Conservation (phyloP, 129 eudicot species). For the sunflower (Helianthus annuus) region DNA sequence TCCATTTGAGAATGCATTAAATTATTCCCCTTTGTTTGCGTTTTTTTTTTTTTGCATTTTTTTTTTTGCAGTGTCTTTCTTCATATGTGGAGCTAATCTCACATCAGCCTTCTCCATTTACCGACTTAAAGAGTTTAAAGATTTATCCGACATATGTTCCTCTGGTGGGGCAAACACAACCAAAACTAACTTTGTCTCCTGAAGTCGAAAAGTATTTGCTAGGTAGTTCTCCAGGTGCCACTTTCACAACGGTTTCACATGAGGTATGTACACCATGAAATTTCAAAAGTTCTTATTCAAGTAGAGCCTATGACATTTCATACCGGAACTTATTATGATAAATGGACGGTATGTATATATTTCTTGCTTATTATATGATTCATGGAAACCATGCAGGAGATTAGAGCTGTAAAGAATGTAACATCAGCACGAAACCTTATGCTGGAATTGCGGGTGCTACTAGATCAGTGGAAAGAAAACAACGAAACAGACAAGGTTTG, state of each 20-base stretch:
- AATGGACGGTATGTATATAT: background rate
- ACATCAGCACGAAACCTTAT: background rate
- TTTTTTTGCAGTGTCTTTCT: conserved; percentile 3
- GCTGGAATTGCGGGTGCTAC: background rate
- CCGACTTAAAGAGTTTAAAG: conserved; percentile 2
- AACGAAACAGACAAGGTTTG: background rate
- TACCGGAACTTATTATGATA: too few species aligned
- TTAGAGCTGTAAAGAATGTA: background rate
- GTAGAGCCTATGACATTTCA: background rate
- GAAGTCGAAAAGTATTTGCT: conserved; percentile 9
- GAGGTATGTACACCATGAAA: background rate
- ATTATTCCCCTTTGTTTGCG: too few species aligned
- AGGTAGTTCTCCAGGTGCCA: conserved; percentile 2
- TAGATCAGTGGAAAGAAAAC: background rate
- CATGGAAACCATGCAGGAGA: background rate
- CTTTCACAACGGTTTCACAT: conserved; percentile 2
- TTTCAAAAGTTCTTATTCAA: background rate
- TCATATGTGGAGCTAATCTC: background rate
- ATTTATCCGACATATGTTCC: background rate
- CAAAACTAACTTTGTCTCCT: background rate
- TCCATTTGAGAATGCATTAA: background rate
- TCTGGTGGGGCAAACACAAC: background rate
- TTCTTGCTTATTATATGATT: background rate
- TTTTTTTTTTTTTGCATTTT: background rate
- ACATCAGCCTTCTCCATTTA: conserved; percentile 12